phyloP scores from a whole-genome alignment of 768 basidiomycete species.

The Pholiota microspora region DNA sequence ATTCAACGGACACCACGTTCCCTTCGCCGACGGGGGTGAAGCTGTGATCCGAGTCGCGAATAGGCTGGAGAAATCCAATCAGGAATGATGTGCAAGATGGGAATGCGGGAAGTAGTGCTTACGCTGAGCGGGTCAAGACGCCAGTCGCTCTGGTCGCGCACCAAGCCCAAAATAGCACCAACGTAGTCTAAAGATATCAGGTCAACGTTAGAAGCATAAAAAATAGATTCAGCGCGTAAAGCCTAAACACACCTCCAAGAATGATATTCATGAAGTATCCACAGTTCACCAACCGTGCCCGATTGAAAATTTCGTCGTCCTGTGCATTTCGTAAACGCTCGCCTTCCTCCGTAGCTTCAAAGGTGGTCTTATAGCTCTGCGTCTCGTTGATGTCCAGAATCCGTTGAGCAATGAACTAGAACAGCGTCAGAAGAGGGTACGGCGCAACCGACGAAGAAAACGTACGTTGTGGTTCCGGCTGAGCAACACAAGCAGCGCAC shows the following conservation, averaged over 20 bases:
- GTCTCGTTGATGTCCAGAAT: conserved; percentile 69
- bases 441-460: conserved; percentile 6
- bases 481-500: conserved; percentile 67
- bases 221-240: too few species aligned
- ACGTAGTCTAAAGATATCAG: too few species aligned
- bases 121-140: conserved; percentile 68
- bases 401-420: conserved; percentile 67
- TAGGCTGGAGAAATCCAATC: conserved; percentile 32
- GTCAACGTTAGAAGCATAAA: too few species aligned
- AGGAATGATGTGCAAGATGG: conserved; percentile 1
- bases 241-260: conserved; percentile 40
- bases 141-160: conserved; percentile 63
- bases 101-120: conserved; percentile 9
- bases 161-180: conserved; percentile 68
- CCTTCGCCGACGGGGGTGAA: conserved; percentile 66
- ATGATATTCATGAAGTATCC: conserved; percentile 71
- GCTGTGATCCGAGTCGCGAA: conserved; percentile 49
- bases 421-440: neutral
- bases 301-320: conserved; percentile 78
- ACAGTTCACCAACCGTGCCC: conserved; percentile 71
- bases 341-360: conserved; percentile 14
- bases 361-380: conserved; percentile 37
- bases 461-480: conserved; percentile 73
- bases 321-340: conserved; percentile 36
- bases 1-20: conserved; percentile 76